phyloP scores from a whole-genome alignment of 495 filamentous ascomycete genomes.

The Glarea lozoyensis region DNA sequence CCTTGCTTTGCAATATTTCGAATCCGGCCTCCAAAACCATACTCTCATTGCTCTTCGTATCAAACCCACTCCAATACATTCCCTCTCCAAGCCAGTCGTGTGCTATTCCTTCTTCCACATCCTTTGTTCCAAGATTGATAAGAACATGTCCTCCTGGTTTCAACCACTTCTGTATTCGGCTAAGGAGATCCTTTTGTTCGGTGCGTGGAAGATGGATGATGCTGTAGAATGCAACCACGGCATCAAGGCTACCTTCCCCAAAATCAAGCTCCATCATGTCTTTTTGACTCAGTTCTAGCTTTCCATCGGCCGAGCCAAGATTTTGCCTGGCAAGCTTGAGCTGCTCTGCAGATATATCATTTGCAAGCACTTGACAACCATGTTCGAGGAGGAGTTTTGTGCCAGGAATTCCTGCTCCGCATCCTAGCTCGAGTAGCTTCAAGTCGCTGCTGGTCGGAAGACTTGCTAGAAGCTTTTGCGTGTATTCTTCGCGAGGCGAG shows the following conservation, averaged over 20 bases:
- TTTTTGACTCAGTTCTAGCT: slow-evolving; percentile 23
- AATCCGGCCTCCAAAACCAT: slow-evolving; percentile 18
- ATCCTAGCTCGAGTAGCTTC: slow-evolving; percentile 31
- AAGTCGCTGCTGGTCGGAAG: slow-evolving; percentile 7
- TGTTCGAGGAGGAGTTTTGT: slow-evolving; percentile 23
- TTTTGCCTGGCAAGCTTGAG: slow-evolving; percentile 23
- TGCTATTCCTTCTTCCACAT: slow-evolving; percentile 11
- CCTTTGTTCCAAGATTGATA: slow-evolving; percentile 28
- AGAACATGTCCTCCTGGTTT: slow-evolving; percentile 30
- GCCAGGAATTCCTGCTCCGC: slow-evolving; percentile 30
- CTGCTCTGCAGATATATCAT: slow-evolving; percentile 31
- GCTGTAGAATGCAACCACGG: slow-evolving; percentile 34
- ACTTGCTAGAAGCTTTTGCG: slow-evolving; percentile 20
- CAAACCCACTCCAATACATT: slow-evolving; percentile 38
- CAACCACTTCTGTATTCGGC: slow-evolving; percentile 29
- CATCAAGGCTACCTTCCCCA: slow-evolving; percentile 23
- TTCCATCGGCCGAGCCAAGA: too few relatives aligned
- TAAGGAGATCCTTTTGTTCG: slow-evolving; percentile 29
- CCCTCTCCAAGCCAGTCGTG: slow-evolving; percentile 22
- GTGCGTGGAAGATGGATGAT: slow-evolving; percentile 35
- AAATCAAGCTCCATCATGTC: slow-evolving; percentile 36
- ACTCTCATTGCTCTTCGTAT: slow-evolving; percentile 36
- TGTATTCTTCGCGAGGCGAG: slow-evolving; percentile 24
- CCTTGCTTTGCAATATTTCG: slow-evolving; percentile 17
- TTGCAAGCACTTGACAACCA: slow-evolving; percentile 23